phyloP scores from a whole-genome alignment of 2,329 filamentous ascomycete species.

The Fusarium temperatum region DNA sequence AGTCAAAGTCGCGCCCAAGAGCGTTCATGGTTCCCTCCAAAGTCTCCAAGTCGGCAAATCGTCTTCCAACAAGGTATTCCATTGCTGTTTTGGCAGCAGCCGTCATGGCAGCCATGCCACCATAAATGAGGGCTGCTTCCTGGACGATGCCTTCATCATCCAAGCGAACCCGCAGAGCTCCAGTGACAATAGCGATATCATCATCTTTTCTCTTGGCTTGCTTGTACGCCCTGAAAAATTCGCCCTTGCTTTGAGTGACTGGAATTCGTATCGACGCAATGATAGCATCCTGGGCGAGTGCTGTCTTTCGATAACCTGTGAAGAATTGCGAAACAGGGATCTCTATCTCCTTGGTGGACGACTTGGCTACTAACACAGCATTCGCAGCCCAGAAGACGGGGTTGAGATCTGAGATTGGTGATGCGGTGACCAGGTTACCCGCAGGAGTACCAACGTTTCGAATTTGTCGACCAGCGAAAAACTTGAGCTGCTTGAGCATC shows the following conservation, averaged over 20 bases:
- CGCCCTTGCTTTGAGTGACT: conserved; percentile 75
- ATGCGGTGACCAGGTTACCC: conserved; percentile 92
- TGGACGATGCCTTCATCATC: conserved; percentile 75
- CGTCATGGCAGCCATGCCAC: conserved; percentile 93
- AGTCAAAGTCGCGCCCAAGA: conserved; percentile 87
- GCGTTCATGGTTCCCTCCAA: conserved; percentile 91
- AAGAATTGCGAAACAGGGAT: conserved; percentile 96
- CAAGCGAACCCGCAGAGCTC: conserved; percentile 79
- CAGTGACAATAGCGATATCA: conserved; percentile 97
- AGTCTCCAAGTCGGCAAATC: conserved; percentile 81
- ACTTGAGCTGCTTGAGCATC: conserved; percentile 92
- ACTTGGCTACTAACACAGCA: conserved; percentile 82
- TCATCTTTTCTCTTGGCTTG: conserved; percentile 98
- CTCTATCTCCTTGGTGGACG: conserved; percentile 74
- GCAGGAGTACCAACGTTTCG: conserved; percentile 97
- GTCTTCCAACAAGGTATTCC: conserved; percentile 78
- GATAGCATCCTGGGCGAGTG: conserved; percentile 81
- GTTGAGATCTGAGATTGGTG: conserved; percentile 95
- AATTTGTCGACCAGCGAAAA: conserved; percentile 95
- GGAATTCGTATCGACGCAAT: conserved; percentile 91
- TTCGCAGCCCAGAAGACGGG: conserved; percentile 91
- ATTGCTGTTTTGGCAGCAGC: conserved; percentile 84
- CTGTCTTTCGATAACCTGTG: conserved; percentile 87
- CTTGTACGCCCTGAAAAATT: conserved; percentile 91
- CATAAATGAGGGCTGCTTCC: conserved; percentile 84